Evolutionary conservation across 164 flowering plant species (phyloP), one percentile per base, ranked within the genome.

Genomic region (Tetracentron sinense): DNA sequence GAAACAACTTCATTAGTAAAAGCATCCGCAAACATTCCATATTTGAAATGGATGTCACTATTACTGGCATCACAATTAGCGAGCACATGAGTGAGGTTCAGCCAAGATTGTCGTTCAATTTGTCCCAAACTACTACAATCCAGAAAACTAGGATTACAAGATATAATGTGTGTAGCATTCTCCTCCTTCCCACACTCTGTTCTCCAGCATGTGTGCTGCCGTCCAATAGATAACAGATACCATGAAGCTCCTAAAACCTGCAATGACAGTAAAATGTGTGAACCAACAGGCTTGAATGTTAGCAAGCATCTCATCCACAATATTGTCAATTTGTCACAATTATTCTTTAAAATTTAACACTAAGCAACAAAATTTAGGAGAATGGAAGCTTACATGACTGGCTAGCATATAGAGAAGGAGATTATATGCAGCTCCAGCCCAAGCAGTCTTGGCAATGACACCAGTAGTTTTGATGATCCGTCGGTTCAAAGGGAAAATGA

Each of bases 371-470:
- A n/a, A n/a, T n/a, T n/a, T 6, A 20, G n/a, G 50, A 29, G 46
- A 12, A 2, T 42, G 25, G 19, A 25, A 26, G 59, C 81, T 65
- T 78, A 90, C 98, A 79, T 93, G 96, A 61, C 97, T 87, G 47
- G 96, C 96, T 30, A 93, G 75, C 81, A 90, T 79, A 79, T 72
- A 88, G 21, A 87, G 87, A 3, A 90, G 68, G 31, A 93, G 83
- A 80, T 93, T 93, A 71, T 90, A 93, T 0, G 81, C 92, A 60
- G 98, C 97, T 66, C 97, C 98, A 1, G 92, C 85, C 97, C 97
- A 90, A 62, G 97, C 92, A 62, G 96, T 84, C 70, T 81, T 85
- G 5, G 97, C 84, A 28, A 90, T 69, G 42, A 91, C 81, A 2
- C 99, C 99, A 1, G 92, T 86, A n/a, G 84, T 78, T 74, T 89